Evolutionary conservation across 129 eudicot species (phyloP), one percentile per base, ranked within the genome.

Genomic region (Erigeron canadensis): DNA sequence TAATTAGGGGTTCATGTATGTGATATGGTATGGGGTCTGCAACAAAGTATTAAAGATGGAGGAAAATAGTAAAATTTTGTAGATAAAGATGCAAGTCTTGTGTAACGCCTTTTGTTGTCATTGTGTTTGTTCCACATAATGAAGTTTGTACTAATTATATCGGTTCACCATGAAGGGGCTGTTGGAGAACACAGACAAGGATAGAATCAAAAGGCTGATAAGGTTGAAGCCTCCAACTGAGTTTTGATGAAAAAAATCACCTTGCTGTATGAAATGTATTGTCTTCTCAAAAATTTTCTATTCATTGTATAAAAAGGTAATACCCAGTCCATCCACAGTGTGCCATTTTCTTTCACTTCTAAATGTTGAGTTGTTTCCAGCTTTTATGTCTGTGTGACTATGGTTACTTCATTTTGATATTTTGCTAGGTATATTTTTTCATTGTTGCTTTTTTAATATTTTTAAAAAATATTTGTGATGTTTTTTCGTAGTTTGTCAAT

Each of bases 111-210:
- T 50, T 50, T 50, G 19, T 50, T n/a, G 7, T 50, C 17, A 50
- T 50, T 50, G 19, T 50, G 56, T 48, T 5, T 1, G 12, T 2
- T 7, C 55, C 56, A 50, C 56, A 12, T 12, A n/a, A 50, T 28
- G 34, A 28, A 28, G 4, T 16, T 12, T 37, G 4, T 39, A 51
- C 46, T 51, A 19, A 65, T 42, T 16, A 63, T 40, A 8, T 50
- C 12, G 12, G 38, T 70, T 64, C 28, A 39, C 44, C 63, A 23
- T 79, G 72, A 70, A 89, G 96, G 96, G 96, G 13, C 77, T 86
- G 54, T 65, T 93, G 87, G 98, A 93, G 92, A 93, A 93, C 88
- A 89, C 95, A 1, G 98, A 93, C 73, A 93, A 87, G 78, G 98
- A 93, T 38, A 81, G 95, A 82, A 89, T 89, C 82, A 87, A 93